Base-by-base conservation (phyloP, 23 red algal species). In the Gracilaria domingensis region DNA sequence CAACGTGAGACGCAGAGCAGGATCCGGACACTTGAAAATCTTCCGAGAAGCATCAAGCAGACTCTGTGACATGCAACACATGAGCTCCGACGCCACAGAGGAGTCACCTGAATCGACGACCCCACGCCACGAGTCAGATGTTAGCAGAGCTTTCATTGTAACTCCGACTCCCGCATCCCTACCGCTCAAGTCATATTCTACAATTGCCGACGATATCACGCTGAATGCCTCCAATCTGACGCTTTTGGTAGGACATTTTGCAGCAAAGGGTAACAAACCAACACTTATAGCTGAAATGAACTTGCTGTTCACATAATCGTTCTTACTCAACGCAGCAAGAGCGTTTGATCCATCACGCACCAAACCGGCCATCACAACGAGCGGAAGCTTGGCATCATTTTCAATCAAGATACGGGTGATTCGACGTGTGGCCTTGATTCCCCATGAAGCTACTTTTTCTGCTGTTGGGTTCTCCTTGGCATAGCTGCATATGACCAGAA, bases 121-220 rank as follows among this genome's bases (percentile, higher is more conserved):
- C 13, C 48, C 54, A 36, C 51, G 71, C 82, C 83, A 87, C 18
- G 83, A 65, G 21, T 87, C 92, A 0, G 82, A 75, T 25, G 23
- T 80, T 12, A 81, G 13, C 32, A 82, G 61, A 24, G 92, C 83
- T 50, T 66, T 87, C 48, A 87, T 66, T 12, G 71, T 72, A 4
- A 74, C 62, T 26, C 75, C 92, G 26, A 86, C 73, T 8, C 76
- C 76, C 17, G 40, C 29, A 59, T 88, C 92, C n/a, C 92, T 29
- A 8, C 92, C 83, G 55, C 83, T 76, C 40, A 94, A 40, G 48
- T 88, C 92, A 82, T 87, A 83, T 53, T 92, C 89, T 8, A 92
- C 79, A 4, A 92, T 48, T 12, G 89, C 73, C 11, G 67, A 84
- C 18, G 89, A 77, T 42, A 92, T 73, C n/a, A 92, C 79, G 65